Evolutionary conservation across 176 grass and related monocot genomes (phyloP).

Genomic region (Saccharum spontaneum): DNA sequence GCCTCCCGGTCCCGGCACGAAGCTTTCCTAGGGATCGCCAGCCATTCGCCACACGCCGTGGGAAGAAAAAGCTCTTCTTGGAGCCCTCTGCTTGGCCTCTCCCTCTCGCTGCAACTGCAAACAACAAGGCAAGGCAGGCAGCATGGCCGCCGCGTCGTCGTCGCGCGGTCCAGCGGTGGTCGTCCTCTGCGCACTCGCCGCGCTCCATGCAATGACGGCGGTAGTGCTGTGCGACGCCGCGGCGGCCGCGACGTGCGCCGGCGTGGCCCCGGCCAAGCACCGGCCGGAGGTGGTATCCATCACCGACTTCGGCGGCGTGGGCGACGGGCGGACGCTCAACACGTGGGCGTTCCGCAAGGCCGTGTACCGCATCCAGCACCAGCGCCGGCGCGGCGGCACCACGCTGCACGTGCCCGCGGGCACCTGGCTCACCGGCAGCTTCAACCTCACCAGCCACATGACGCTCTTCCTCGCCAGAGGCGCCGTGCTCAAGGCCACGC

Average conservation of each 20-base stretch:
- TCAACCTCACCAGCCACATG: slow-evolving; percentile 95
- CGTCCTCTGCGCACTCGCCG: background rate
- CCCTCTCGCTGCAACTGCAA: background rate
- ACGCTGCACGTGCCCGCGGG: slow-evolving; percentile 60
- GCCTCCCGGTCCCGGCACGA: background rate
- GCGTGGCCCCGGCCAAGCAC: slow-evolving; percentile 46
- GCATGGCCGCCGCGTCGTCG: slow-evolving; percentile 2
- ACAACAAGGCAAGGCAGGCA: background rate
- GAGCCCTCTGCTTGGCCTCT: slow-evolving; percentile 58
- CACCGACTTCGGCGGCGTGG: slow-evolving; percentile 64
- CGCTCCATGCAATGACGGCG: background rate
- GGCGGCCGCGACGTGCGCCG: slow-evolving; percentile 44
- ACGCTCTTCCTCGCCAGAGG: slow-evolving; percentile 77
- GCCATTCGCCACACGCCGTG: background rate
- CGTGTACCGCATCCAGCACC: slow-evolving; percentile 63
- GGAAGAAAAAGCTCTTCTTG: slow-evolving; percentile 52
- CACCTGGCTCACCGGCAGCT: slow-evolving; percentile 83
- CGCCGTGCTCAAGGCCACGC: slow-evolving; percentile 67
- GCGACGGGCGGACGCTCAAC: slow-evolving; percentile 70
- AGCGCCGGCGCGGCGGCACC: slow-evolving; percentile 57
- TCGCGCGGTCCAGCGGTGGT: background rate
- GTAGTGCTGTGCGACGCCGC: slow-evolving; percentile 16
- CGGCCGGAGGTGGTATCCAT: slow-evolving; percentile 69
- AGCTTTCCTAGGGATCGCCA: slow-evolving; percentile 16
- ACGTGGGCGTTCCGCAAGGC: slow-evolving; percentile 81